Conservation (phyloP, 2,329 filamentous ascomycete genomes). For the Talaromyces sp. region DNA sequence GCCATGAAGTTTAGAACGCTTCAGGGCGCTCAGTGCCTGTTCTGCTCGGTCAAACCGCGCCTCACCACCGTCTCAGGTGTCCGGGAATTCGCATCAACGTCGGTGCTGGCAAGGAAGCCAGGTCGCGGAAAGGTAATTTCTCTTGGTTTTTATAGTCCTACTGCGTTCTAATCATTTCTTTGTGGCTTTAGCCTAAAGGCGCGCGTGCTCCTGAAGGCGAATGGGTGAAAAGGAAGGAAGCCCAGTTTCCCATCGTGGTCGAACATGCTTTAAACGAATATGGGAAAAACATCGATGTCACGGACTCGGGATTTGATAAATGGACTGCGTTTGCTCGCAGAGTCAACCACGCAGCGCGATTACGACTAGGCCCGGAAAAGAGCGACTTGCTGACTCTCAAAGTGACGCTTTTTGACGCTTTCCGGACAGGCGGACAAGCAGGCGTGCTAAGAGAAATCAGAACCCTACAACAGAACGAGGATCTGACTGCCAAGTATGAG, state of each 20-base stretch:
- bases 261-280: conserved; percentile 22
- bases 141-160: not conserved
- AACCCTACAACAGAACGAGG: conserved; percentile 64
- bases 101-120: conserved; percentile 20
- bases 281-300: conserved; percentile 15
- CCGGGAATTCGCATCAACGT: conserved; percentile 29
- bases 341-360: conserved; percentile 25
- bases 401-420: conserved; percentile 53
- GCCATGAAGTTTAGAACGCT: conserved; percentile 39
- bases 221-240: not conserved
- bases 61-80: conserved; percentile 18
- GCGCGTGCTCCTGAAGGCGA: not conserved
- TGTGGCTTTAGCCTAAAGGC: not conserved
- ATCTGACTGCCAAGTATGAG: conserved; percentile 56
- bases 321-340: conserved; percentile 30
- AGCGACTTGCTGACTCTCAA: conserved; percentile 23
- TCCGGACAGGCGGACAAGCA: conserved; percentile 48
- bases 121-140: not conserved
- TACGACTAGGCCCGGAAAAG: conserved; percentile 19
- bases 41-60: conserved; percentile 35
- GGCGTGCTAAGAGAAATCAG: conserved; percentile 58
- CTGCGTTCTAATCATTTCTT: not conserved
- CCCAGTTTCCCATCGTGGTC: conserved; percentile 26
- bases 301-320: conserved; percentile 15
- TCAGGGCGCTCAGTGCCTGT: conserved; percentile 35